Conservation (phyloP, 2,329 filamentous ascomycete genomes). For the Talaromyces sp. region DNA sequence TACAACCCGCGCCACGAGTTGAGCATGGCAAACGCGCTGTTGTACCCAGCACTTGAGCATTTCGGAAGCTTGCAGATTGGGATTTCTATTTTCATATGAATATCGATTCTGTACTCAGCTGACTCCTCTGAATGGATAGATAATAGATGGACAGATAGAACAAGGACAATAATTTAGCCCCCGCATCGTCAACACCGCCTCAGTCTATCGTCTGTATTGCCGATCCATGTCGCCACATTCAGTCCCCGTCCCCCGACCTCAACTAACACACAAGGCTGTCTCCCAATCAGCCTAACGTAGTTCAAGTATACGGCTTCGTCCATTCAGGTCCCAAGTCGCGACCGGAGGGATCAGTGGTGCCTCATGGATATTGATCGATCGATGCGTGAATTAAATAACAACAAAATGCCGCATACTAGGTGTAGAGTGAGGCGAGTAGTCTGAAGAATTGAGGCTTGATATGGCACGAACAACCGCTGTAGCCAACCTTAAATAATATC, state of each 20-base stretch:
- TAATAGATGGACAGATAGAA: background rate
- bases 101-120: background rate
- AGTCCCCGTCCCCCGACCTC: background rate
- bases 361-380: background rate
- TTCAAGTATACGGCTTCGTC: background rate
- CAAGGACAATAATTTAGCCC: background rate
- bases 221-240: background rate
- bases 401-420: constrained; percentile 6
- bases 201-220: background rate
- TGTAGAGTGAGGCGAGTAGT: constrained; percentile 7
- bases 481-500: background rate
- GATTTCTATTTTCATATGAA: background rate
- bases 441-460: background rate
- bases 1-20: background rate
- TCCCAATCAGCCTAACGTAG: background rate
- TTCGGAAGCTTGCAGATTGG: background rate
- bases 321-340: background rate
- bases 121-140: background rate
- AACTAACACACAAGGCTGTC: background rate
- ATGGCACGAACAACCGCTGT: background rate
- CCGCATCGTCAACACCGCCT: background rate
- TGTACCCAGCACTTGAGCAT: background rate
- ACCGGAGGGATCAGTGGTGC: background rate
- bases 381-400: background rate
- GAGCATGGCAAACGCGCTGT: background rate